Evolutionary conservation across 495 filamentous ascomycete genomes (phyloP), one percentile per base, ranked within the genome.

Genomic region (Aspergillus panamensis): DNA sequence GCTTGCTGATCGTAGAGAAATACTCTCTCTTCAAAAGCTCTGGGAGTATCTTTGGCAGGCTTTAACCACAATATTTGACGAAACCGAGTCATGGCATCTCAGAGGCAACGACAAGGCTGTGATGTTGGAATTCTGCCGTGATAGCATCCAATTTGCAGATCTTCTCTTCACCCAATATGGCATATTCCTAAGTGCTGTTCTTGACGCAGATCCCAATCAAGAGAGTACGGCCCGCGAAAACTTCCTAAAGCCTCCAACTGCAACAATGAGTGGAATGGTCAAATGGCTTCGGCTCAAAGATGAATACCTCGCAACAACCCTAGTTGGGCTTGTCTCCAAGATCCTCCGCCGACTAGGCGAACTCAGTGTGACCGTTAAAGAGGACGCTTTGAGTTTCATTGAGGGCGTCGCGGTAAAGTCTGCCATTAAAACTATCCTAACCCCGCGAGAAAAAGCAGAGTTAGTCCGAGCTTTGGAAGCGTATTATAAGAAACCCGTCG

Each of bases 71-170:
- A 89, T 95, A n/a, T 96, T 97, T 66, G 75, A 82, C 47, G 84
- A 84, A 64, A 93, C 90, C 19, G 90, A 96, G 62, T 69, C 69
- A 4, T 98, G 94, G 93, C 84, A 80, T 60, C 71, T 85, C 51
- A 72, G 82, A 20, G 80, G 82, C 9, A 78, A 84, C 55, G 86
- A 92, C 29, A 90, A 89, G 69, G 72, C 78, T 14, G 74, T 80
- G 21, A 88, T 98, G 89, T 83, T 88, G 66, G 88, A 97, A 49
- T 97, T 97, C 62, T 94, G 90, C 64, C 84, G 94, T 60, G 90
- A 97, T 63, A 87, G 88, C 29, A 97, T 97, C 79, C 88, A 97
- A 60, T 89, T 96, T 63, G 92, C 92, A 3, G 88, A 96, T 64
- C 80, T 82, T 19, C 77, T 96, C 3, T 89, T 97, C 63, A 84